phyloP scores from a whole-genome alignment of 768 basidiomycete species.

The Lanmaoa rubissima region DNA sequence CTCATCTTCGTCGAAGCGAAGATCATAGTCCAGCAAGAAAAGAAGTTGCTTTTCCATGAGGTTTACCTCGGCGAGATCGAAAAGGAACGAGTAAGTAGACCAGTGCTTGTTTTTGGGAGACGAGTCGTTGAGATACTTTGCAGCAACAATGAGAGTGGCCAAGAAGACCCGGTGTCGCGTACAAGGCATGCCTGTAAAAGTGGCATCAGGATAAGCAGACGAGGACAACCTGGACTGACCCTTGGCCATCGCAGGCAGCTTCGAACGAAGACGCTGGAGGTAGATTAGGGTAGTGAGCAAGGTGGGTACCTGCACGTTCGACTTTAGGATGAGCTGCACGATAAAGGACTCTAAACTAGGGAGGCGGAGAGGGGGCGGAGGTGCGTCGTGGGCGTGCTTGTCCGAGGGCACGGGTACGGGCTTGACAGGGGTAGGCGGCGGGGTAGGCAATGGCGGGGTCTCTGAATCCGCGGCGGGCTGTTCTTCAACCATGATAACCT shows the following conservation, averaged over 20 bases:
- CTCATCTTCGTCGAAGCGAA: conserved; percentile 85
- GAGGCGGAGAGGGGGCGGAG: conserved; percentile 34
- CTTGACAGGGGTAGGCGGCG: conserved; percentile 65
- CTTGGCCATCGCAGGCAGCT: conserved; percentile 80
- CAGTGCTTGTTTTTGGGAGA: conserved; percentile 95
- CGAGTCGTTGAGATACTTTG: conserved; percentile 97
- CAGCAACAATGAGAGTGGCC: conserved; percentile 91
- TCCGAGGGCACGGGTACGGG: conserved; percentile 35
- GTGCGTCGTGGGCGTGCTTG: conserved; percentile 27
- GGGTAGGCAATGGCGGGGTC: conserved; percentile 51
- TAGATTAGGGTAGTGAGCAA: conserved; percentile 89
- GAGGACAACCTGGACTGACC: conserved; percentile 46
- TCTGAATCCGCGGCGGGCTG: conserved; percentile 30
- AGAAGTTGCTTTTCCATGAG: conserved; percentile 98
- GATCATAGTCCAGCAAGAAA: conserved; percentile 87
- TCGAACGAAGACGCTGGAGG: conserved; percentile 80
- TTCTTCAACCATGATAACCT: conserved; percentile 71
- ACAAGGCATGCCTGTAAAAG: conserved; percentile 66
- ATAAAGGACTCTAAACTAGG: conserved; percentile 86
- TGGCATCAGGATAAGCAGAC: conserved; percentile 7
- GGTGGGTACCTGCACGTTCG: conserved; percentile 89
- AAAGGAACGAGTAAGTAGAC: conserved; percentile 74
- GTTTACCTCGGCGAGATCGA: conserved; percentile 80
- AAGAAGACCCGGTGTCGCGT: conserved; percentile 95
- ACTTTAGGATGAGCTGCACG: conserved; percentile 68